phyloP scores from a whole-genome alignment of 2,329 filamentous ascomycete species.

The Helminthosporium solani region DNA sequence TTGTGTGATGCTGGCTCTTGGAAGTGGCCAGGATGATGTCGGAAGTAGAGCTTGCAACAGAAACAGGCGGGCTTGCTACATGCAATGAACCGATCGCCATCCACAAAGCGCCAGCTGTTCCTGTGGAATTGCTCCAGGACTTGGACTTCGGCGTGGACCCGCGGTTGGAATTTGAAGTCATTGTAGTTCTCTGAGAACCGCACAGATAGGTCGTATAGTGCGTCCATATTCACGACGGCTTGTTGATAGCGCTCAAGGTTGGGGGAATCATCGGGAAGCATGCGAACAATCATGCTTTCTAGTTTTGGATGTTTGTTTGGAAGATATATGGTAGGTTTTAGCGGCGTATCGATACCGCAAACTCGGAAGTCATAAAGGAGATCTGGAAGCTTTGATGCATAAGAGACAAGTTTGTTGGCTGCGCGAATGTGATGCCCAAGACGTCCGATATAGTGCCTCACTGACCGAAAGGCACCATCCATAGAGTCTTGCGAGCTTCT shows the following conservation, averaged over 20 bases:
- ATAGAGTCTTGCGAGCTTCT: slow-evolving; percentile 11
- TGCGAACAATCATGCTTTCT: slow-evolving; percentile 18
- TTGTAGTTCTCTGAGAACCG: slow-evolving; percentile 28
- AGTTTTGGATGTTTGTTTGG: slow-evolving; percentile 15
- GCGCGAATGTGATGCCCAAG: slow-evolving; percentile 49
- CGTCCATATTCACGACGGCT: slow-evolving; percentile 30
- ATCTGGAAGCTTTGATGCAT: slow-evolving; percentile 28
- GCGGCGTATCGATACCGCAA: slow-evolving; percentile 3
- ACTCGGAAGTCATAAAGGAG: slow-evolving; percentile 39
- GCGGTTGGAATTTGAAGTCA: slow-evolving; percentile 26
- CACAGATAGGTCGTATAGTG: slow-evolving; percentile 20
- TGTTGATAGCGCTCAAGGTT: slow-evolving; percentile 12
- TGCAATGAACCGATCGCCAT: slow-evolving; percentile 49
- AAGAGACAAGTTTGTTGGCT: slow-evolving; percentile 41
- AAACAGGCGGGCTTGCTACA: slow-evolving; percentile 57
- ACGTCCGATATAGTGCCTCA: slow-evolving; percentile 49
- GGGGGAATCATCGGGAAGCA: slow-evolving; percentile 25
- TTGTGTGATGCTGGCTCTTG: slow-evolving; percentile 36
- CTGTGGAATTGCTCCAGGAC: slow-evolving; percentile 51
- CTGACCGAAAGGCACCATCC: slow-evolving; percentile 23
- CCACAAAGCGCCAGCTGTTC: slow-evolving; percentile 36
- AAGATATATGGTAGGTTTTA: slow-evolving; percentile 18
- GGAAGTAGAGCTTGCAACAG: slow-evolving; percentile 51
- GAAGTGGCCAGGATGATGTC: slow-evolving; percentile 37
- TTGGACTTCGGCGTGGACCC: slow-evolving; percentile 51